phyloP scores from a whole-genome alignment of 2,329 filamentous ascomycete species.

The Akanthomyces muscarius region DNA sequence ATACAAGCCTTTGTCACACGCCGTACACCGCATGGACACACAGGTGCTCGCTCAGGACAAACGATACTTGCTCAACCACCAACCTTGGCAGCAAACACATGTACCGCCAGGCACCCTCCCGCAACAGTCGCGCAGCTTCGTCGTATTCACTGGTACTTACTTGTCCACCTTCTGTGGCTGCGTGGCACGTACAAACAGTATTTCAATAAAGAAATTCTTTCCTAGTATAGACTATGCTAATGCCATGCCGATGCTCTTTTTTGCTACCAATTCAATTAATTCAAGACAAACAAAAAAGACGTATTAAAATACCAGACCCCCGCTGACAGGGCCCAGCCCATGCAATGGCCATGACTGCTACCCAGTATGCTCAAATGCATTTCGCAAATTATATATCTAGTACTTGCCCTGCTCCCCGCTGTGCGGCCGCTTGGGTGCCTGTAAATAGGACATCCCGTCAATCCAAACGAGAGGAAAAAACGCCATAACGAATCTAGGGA shows the following conservation, averaged over 20 bases:
- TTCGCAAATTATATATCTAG: constrained; percentile 12
- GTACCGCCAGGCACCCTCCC: not conserved
- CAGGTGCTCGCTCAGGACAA: not conserved
- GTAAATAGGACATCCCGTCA: not conserved
- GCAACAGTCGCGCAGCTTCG: not conserved
- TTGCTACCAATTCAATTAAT: not conserved
- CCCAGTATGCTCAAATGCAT: constrained; percentile 14
- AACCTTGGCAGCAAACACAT: not conserved
- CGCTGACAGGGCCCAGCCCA: not conserved
- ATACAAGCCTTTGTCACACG: not conserved
- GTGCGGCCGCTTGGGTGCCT: not conserved
- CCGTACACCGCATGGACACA: not conserved
- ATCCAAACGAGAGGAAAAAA: not conserved
- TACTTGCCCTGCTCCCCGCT: not conserved
- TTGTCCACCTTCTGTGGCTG: not conserved
- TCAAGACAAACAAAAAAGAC: constrained; percentile 1
- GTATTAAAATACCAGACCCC: not conserved
- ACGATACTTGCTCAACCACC: not conserved
- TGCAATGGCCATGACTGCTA: constrained; percentile 12
- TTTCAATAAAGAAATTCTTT: not conserved
- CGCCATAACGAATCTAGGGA: not conserved
- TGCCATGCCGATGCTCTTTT: constrained; percentile 3
- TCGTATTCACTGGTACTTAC: not conserved
- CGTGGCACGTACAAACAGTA: not conserved
- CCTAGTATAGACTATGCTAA: constrained; percentile 1